Evolutionary conservation across 306 rosid species (phyloP).

Genomic region (Fragaria ananassa): DNA sequence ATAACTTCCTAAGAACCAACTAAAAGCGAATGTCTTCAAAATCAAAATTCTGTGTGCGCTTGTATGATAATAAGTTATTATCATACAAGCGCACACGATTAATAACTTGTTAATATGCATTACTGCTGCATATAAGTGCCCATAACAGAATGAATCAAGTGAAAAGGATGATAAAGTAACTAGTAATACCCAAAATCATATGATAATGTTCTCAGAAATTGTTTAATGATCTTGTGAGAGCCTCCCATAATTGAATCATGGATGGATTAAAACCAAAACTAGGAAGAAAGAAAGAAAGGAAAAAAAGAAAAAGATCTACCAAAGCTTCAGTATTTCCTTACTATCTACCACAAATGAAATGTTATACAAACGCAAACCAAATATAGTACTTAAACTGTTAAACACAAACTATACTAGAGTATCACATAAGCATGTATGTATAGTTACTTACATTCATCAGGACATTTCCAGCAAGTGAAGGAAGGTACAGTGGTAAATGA

Average conservation of each 20-base stretch:
- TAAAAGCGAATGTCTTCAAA: background rate
- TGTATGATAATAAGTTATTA: too few relatives aligned
- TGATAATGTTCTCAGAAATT: background rate
- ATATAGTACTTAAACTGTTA: background rate
- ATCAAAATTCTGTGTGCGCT: background rate
- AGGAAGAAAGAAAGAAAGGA: background rate
- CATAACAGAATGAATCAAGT: constrained; percentile 1
- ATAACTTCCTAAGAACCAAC: background rate
- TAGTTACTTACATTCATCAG: background rate
- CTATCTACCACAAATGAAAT: background rate
- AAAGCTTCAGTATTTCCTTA: background rate
- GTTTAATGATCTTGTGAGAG: background rate
- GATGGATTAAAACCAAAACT: background rate
- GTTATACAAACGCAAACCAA: background rate
- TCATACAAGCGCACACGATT: too few relatives aligned
- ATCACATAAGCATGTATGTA: background rate
- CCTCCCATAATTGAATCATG: background rate
- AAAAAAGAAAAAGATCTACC: background rate
- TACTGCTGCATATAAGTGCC: background rate
- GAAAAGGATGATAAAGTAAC: background rate
- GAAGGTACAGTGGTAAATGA: background rate
- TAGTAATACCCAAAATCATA: background rate
- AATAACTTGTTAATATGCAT: background rate
- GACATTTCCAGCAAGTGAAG: constrained; percentile 1
- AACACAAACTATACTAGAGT: background rate